Conservation (phyloP, 495 filamentous ascomycete genomes). For the Pseudoneurospora amorphoporcata region DNA sequence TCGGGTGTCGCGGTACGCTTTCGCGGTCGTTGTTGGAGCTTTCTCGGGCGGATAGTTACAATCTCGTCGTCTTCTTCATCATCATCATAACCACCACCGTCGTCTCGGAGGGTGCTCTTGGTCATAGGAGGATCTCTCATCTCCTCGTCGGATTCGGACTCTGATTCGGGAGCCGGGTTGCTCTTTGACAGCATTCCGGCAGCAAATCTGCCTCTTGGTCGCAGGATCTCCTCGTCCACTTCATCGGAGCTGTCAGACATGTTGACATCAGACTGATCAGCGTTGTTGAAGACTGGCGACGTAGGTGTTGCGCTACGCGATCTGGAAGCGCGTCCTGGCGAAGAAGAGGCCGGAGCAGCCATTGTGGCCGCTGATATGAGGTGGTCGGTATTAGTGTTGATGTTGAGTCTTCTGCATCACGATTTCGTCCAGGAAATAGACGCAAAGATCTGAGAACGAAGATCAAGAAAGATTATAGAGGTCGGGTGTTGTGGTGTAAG, state of each 20-base stretch:
- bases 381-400: not conserved
- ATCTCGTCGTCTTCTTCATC: constrained; percentile 21
- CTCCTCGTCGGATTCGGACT: constrained; percentile 8
- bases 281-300: not conserved
- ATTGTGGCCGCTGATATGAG: constrained; percentile 23
- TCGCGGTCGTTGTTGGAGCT: constrained; percentile 18
- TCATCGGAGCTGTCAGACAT: constrained; percentile 18
- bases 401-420: not conserved
- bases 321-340: constrained; percentile 13
- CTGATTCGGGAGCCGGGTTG: constrained; percentile 3
- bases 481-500: not conserved
- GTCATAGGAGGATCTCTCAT: constrained; percentile 14
- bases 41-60: constrained; percentile 20
- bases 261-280: not conserved
- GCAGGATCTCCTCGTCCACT: constrained; percentile 31
- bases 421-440: not conserved
- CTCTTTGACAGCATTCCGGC: constrained; percentile 47
- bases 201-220: constrained; percentile 62
- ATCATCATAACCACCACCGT: not conserved
- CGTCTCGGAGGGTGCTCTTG: constrained; percentile 9
- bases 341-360: constrained; percentile 32
- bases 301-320: constrained; percentile 13
- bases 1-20: constrained; percentile 28
- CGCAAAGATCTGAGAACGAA: not conserved
- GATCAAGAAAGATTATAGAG: not conserved